Evolutionary conservation across 2,329 filamentous ascomycete species (phyloP).

Genomic region (Fusarium sp.): DNA sequence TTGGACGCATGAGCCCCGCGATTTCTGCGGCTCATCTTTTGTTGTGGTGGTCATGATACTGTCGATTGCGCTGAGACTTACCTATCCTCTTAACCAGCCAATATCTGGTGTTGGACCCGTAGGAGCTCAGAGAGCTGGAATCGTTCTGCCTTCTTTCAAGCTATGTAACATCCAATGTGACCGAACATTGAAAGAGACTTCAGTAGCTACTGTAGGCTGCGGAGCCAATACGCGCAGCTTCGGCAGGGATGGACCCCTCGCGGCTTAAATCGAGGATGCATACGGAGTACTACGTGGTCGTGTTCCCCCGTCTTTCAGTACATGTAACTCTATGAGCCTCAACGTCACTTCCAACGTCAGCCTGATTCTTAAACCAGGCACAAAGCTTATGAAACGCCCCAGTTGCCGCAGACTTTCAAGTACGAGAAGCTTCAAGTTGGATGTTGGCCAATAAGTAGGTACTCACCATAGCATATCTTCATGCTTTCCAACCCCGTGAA

Average conservation of each 20-base stretch:
- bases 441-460: neutral
- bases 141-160: neutral
- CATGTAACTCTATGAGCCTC: neutral
- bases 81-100: neutral
- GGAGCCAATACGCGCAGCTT: neutral
- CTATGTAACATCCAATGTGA: neutral
- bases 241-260: neutral
- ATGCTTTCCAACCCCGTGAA: conserved; percentile 1
- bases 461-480: neutral
- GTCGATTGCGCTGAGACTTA: neutral
- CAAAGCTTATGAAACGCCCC: neutral
- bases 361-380: neutral
- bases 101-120: neutral
- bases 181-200: neutral
- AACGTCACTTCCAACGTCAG: neutral
- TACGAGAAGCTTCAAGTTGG: neutral
- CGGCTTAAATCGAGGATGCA: neutral
- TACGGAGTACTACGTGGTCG: neutral
- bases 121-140: neutral
- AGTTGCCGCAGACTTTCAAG: neutral
- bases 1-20: neutral
- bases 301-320: neutral
- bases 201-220: neutral
- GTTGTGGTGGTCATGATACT: neutral
- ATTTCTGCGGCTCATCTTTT: neutral